A percentile compares a stretch with the other conserved stretches of the same genome.
phyloP scores from a whole-genome alignment of 2,329 filamentous ascomycete genomes.

The Myriosclerotinia curreyana region DNA sequence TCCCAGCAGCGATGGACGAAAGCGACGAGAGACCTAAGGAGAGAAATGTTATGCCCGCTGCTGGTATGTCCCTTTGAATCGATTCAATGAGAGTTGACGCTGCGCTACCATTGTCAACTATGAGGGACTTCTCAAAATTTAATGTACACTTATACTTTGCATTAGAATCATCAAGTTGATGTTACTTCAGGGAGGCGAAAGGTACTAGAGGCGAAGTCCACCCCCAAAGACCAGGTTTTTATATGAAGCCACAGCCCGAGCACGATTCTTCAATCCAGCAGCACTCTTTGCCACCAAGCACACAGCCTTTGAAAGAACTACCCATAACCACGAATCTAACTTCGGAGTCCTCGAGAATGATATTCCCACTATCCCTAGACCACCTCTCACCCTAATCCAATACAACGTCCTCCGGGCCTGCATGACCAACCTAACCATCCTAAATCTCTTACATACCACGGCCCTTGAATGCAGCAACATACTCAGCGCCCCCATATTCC shows the following conservation, averaged over 20 bases:
- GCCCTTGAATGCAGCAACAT: slow-evolving; percentile 40
- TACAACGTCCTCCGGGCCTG: slow-evolving; percentile 44
- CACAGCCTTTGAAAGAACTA: not conserved
- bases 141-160: not conserved
- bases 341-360: not conserved
- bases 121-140: too few relatives aligned
- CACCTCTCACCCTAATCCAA: slow-evolving; percentile 3
- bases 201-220: not conserved
- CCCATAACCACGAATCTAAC: not conserved
- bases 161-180: not conserved
- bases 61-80: too few relatives aligned
- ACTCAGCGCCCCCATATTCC: slow-evolving; percentile 39
- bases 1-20: too few relatives aligned
- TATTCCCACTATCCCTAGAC: not conserved
- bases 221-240: not conserved
- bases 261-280: not conserved
- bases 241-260: not conserved
- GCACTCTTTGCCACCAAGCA: not conserved
- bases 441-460: slow-evolving; percentile 36
- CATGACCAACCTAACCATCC: slow-evolving; percentile 41
- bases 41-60: too few relatives aligned
- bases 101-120: too few relatives aligned
- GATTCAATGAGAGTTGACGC: too few relatives aligned
- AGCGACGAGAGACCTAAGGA: too few relatives aligned
- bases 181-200: not conserved